Conservation (phyloP, 495 filamentous ascomycete genomes). For the Annulohypoxylon nitens region DNA sequence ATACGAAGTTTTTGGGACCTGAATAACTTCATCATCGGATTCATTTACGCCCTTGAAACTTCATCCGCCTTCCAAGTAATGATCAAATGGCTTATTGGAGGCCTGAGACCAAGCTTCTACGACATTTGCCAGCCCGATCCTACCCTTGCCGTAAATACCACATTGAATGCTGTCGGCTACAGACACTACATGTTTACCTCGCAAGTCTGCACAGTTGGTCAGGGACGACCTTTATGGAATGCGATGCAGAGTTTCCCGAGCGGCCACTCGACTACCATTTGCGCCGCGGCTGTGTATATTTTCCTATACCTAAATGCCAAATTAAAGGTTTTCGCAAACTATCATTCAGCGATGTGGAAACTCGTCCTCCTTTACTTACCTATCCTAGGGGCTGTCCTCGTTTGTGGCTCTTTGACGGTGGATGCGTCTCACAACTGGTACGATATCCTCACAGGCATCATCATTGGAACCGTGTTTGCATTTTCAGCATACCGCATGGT, state of each 20-base stretch:
- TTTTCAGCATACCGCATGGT: constrained; percentile 57
- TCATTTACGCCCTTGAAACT: constrained; percentile 64
- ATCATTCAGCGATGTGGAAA: constrained; percentile 69
- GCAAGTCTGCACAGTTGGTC: constrained; percentile 63
- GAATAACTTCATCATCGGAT: constrained; percentile 66
- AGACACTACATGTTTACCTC: constrained; percentile 63
- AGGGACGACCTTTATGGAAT: constrained; percentile 52
- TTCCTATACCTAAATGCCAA: constrained; percentile 70
- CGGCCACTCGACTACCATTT: constrained; percentile 67
- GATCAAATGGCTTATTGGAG: constrained; percentile 66
- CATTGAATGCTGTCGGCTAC: constrained; percentile 58
- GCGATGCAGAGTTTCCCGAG: constrained; percentile 66
- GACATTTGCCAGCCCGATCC: constrained; percentile 62
- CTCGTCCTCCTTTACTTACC: constrained; percentile 62
- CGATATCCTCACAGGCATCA: constrained; percentile 60
- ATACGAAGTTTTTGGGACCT: constrained; percentile 69
- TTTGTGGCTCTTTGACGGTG: constrained; percentile 64
- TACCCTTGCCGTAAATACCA: constrained; percentile 36
- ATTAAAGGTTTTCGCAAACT: constrained; percentile 68
- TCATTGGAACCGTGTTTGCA: constrained; percentile 59
- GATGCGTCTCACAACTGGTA: constrained; percentile 65
- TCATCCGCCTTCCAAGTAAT: constrained; percentile 69
- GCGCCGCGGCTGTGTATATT: constrained; percentile 64
- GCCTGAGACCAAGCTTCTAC: constrained; percentile 67
- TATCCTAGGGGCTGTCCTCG: constrained; percentile 62